Evolutionary conservation across 2,329 filamentous ascomycete species (phyloP).

Genomic region (Fusarium mangiferae): DNA sequence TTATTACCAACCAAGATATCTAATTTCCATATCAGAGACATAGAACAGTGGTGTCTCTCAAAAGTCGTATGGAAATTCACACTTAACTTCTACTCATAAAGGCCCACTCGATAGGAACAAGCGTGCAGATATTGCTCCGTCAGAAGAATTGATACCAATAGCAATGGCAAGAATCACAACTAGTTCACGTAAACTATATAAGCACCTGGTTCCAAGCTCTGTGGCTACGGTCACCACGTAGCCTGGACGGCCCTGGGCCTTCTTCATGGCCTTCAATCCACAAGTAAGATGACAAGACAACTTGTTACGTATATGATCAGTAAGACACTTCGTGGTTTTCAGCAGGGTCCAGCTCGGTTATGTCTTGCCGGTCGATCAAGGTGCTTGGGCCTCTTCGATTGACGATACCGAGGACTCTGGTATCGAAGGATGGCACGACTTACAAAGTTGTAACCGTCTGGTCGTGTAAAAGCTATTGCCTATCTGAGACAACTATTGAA

Average conservation of each 20-base stretch:
- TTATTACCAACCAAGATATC: not conserved
- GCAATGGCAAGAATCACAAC: not conserved
- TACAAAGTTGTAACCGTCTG: not conserved
- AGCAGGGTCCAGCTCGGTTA: conserved; percentile 36
- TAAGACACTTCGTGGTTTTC: conserved; percentile 19
- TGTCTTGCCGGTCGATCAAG: conserved; percentile 34
- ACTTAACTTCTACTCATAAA: conserved; percentile 17
- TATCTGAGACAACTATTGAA: not conserved
- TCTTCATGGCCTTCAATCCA: not conserved
- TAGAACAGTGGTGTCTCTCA: not conserved
- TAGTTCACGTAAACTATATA: not conserved
- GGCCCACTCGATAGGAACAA: conserved; percentile 11
- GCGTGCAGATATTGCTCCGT: not conserved
- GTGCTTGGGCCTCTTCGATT: conserved; percentile 15
- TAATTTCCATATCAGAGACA: not conserved
- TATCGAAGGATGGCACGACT: not conserved
- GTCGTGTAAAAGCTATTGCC: not conserved
- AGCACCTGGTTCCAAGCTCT: not conserved
- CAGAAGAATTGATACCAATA: conserved; percentile 1
- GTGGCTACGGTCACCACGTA: not conserved
- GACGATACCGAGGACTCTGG: not conserved
- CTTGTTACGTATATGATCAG: conserved; percentile 2
- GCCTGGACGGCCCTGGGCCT: not conserved
- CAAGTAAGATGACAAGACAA: not conserved
- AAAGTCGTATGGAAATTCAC: not conserved